Evolutionary conservation across 352 stramenopile genomes (phyloP).

Genomic region (Phytopythium sindhum): DNA sequence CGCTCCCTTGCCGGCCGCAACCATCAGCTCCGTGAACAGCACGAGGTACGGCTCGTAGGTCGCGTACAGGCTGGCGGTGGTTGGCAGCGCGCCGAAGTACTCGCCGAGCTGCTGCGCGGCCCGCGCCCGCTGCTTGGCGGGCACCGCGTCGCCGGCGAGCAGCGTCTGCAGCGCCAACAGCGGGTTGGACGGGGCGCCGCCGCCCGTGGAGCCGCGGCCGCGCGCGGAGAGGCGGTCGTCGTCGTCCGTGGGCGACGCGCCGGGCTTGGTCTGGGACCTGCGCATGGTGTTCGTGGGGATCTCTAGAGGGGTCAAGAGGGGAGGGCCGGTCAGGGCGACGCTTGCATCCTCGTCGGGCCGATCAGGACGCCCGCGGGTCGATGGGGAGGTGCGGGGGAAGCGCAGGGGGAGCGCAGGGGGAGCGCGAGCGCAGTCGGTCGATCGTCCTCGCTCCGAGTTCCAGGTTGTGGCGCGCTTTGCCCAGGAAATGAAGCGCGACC

Average conservation of each 20-base stretch:
- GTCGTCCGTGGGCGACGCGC: constrained; percentile 6
- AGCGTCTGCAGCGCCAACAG: constrained; percentile 40
- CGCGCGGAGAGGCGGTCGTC: constrained; percentile 5
- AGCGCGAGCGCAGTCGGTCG: too few relatives aligned
- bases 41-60: constrained; percentile 55
- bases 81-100: constrained; percentile 25
- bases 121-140: constrained; percentile 35
- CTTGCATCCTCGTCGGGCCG: constrained; percentile 23
- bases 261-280: background rate
- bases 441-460: too few relatives aligned
- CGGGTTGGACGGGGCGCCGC: constrained; percentile 28
- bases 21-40: constrained; percentile 33
- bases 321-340: constrained; percentile 18
- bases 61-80: constrained; percentile 23
- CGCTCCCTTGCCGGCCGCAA: constrained; percentile 19
- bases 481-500: background rate
- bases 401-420: background rate
- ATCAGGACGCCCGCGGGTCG: background rate
- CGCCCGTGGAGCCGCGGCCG: background rate
- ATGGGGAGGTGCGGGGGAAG: background rate
- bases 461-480: background rate
- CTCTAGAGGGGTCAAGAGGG: background rate
- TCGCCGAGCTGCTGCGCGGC: constrained; percentile 44
- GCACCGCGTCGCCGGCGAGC: constrained; percentile 29
- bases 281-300: background rate